A percentile compares a stretch with the other conserved stretches of the same genome.
Evolutionary conservation across 2,329 filamentous ascomycete species (phyloP).

Genomic region (Fusarium xyrophilum): DNA sequence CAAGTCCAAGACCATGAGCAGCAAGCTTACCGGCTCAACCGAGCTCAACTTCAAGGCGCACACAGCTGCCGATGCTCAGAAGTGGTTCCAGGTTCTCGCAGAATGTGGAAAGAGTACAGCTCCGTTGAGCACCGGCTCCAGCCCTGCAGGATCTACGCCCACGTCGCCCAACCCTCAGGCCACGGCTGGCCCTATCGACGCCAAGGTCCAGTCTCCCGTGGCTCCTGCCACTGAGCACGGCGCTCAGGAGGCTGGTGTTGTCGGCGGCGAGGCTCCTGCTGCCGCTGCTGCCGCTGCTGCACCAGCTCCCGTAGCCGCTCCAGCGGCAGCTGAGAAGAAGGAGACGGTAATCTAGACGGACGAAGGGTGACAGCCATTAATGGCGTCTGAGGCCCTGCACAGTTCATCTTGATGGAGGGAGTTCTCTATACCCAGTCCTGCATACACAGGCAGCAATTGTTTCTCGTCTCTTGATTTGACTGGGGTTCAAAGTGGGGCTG

Average conservation of each 20-base stretch:
- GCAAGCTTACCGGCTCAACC: constrained; percentile 78
- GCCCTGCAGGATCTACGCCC: constrained; percentile 40
- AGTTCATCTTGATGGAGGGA: constrained; percentile 5
- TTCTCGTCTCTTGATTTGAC: constrained; percentile 2
- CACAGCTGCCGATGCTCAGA: constrained; percentile 77
- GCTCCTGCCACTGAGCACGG: constrained; percentile 43
- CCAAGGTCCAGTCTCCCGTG: constrained; percentile 27
- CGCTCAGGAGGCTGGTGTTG: constrained; percentile 58
- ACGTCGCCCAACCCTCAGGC: constrained; percentile 39
- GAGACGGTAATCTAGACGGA: constrained; percentile 28
- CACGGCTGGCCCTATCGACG: constrained; percentile 23
- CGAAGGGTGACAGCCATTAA: constrained; percentile 14
- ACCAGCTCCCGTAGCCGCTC: constrained; percentile 7
- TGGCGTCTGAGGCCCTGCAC: not conserved
- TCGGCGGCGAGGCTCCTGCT: constrained; percentile 38
- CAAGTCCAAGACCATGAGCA: constrained; percentile 77
- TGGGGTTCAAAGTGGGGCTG: constrained; percentile 25
- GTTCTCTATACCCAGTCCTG: constrained; percentile 24
- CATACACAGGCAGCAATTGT: constrained; percentile 13
- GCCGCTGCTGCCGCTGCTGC: constrained; percentile 1
- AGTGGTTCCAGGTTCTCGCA: constrained; percentile 81
- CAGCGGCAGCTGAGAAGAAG: constrained; percentile 31
- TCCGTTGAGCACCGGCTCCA: constrained; percentile 37
- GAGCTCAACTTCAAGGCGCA: constrained; percentile 90
- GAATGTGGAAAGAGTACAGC: constrained; percentile 62